Evolutionary conservation across 1,284 basidiomycete species (phyloP), one percentile per base, ranked within the genome.

Genomic region (Athelia sp.): DNA sequence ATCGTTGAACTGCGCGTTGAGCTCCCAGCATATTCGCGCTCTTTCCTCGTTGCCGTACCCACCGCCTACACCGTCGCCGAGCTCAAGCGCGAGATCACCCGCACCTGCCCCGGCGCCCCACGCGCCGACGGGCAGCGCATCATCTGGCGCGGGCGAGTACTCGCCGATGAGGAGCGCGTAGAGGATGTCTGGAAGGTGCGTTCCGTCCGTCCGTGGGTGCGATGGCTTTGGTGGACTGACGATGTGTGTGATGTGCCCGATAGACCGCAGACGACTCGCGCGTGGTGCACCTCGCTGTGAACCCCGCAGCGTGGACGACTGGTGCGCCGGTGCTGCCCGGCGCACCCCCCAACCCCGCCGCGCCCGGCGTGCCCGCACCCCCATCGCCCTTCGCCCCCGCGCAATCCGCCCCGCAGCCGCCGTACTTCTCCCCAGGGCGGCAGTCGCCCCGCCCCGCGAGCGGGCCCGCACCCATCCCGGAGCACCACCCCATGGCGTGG

Each of bases 241-340:
- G 50, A 50, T 54, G 19, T 8, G 15, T 35, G 47, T 21, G 6
- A 10, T 54, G 49, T 13, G 21, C 35, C 31, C 31, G 53, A 21
- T 56, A 88, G 87, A 68, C 69, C 46, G 66, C 68, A 24, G 74
- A 78, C 49, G 82, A 82, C 46, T 72, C 77, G 42, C 78, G 76
- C 44, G 73, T 82, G 50, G 69, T 90, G 23, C 88, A 89, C 64
- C 72, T 90, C 23, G 81, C 86, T 11, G 87, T 90, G 14, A 82
- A 84, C 59, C 83, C 86, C 18, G 82, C 82, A 24, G 83, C 84
- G 46, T 90, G 88, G 87, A 71, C 74, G 42, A 67, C 73, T n/a
- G 55, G 66, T 10, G 81, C 83, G 34, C 71, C 81, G 61, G 50
- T 61, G 58, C 51, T 55, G 64, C 40, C 59, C 61, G 22, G 56